These are phyloP conservation scores for Curvularia lunata DNA, from an alignment of 2,329 filamentous ascomycete species.

Conservation along the genomic window DNA sequence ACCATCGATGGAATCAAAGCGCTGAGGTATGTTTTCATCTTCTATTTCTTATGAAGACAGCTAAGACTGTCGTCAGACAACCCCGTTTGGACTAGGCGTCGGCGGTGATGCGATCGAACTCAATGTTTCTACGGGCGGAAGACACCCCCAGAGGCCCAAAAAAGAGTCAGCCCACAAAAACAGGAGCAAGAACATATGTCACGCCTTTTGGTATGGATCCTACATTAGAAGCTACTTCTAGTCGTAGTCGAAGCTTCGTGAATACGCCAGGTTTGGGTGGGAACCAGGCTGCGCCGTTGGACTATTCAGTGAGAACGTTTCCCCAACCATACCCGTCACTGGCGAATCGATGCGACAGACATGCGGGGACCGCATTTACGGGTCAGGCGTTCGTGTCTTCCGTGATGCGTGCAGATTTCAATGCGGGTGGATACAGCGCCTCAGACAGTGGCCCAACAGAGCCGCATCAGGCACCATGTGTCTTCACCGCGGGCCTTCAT, in stretches of 20 bases:
- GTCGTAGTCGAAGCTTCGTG: not conserved
- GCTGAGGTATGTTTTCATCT: not conserved
- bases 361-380: not conserved
- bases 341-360: not conserved
- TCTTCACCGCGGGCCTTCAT: not conserved
- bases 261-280: not conserved
- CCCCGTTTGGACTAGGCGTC: slow-evolving; percentile 3
- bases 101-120: not conserved
- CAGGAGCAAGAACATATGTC: no score
- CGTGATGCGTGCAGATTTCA: not conserved
- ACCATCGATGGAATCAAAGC: not conserved
- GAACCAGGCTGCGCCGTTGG: not conserved
- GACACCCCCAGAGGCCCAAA: not conserved
- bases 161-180: not conserved
- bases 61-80: not conserved
- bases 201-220: not conserved
- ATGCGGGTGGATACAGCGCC: not conserved
- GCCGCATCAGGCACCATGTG: not conserved
- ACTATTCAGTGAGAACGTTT: not conserved
- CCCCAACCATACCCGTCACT: not conserved
- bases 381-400: not conserved
- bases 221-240: no score
- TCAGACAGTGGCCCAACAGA: not conserved
- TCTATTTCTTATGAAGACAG: not conserved
- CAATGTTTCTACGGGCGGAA: not conserved